These are phyloP conservation scores for Neurospora sp. DNA, from an alignment of 495 filamentous ascomycete species.

Conservation along the genomic window DNA sequence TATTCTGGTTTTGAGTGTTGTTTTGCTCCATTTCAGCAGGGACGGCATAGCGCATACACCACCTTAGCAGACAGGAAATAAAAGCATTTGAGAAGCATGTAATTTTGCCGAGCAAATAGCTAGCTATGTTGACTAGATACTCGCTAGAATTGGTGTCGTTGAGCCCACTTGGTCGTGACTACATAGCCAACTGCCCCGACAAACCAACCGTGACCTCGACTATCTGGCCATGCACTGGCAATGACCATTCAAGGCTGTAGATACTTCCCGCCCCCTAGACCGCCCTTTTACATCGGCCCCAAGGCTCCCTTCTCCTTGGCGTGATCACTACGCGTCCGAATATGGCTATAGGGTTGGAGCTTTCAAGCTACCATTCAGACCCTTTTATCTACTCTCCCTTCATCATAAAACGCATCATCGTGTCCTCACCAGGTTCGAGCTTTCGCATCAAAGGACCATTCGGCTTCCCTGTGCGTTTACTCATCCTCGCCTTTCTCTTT, in stretches of 20 bases:
- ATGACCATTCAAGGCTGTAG: conserved; percentile 11
- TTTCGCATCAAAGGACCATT: conserved; percentile 40
- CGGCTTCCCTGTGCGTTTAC: conserved; percentile 17
- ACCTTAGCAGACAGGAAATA: not conserved
- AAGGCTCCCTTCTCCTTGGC: conserved; percentile 5
- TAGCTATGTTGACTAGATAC: not conserved
- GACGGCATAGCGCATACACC: not conserved
- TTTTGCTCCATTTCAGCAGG: no score
- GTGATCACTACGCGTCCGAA: conserved; percentile 2
- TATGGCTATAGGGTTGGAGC: conserved; percentile 35
- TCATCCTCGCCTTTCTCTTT: conserved; percentile 16
- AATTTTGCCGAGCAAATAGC: not conserved
- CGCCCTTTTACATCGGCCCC: conserved; percentile 1
- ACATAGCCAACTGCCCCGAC: conserved; percentile 10
- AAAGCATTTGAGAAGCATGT: not conserved
- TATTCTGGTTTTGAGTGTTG: no score
- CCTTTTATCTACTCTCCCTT: conserved; percentile 12
- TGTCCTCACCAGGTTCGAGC: conserved; percentile 34
- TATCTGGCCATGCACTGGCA: conserved; percentile 23
- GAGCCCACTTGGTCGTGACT: conserved; percentile 20
- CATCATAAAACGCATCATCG: conserved; percentile 7
- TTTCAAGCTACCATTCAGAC: conserved; percentile 43
- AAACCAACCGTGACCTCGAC: conserved; percentile 7
- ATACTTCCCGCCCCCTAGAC: conserved; percentile 1
- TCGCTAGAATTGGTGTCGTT: not conserved